phyloP scores from a whole-genome alignment of 2,329 filamentous ascomycete species.

The Ophiostoma montium region DNA sequence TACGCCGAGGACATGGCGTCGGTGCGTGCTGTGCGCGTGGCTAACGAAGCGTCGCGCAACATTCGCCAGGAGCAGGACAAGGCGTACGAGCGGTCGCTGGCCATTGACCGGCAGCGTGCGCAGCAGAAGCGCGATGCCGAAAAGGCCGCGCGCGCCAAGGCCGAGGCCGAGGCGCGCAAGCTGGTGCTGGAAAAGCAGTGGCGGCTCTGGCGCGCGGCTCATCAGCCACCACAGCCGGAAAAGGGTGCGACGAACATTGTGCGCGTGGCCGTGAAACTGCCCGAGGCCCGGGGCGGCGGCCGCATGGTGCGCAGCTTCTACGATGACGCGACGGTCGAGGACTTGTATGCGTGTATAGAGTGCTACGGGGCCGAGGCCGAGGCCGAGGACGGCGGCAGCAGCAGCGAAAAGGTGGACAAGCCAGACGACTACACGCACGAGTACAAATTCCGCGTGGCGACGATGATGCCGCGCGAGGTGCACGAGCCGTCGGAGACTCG shows the following conservation, averaged over 20 bases:
- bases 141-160: slow-evolving; percentile 41
- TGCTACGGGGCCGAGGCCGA: slow-evolving; percentile 54
- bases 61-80: slow-evolving; percentile 81
- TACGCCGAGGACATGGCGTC: slow-evolving; percentile 63
- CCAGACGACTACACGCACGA: slow-evolving; percentile 63
- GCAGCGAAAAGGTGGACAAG: too few relatives aligned
- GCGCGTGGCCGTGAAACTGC: slow-evolving; percentile 54
- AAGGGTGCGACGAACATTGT: slow-evolving; percentile 51
- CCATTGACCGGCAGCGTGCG: slow-evolving; percentile 73
- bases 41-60: slow-evolving; percentile 67
- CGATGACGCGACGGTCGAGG: slow-evolving; percentile 58
- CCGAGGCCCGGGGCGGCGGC: slow-evolving; percentile 46
- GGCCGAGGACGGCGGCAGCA: slow-evolving; percentile 29
- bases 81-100: slow-evolving; percentile 85
- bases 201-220: slow-evolving; percentile 63
- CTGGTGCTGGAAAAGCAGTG: slow-evolving; percentile 39
- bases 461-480: slow-evolving; percentile 70
- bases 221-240: slow-evolving; percentile 42
- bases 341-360: slow-evolving; percentile 92
- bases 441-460: slow-evolving; percentile 76
- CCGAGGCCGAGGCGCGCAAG: slow-evolving; percentile 43
- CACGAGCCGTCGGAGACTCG: slow-evolving; percentile 55
- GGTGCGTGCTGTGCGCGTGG: slow-evolving; percentile 60
- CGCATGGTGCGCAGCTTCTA: slow-evolving; percentile 59
- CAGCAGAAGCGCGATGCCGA: slow-evolving; percentile 56